These are phyloP conservation scores for Amphichorda felina DNA, from an alignment of 2,329 filamentous ascomycete species.

Conservation along the genomic window DNA sequence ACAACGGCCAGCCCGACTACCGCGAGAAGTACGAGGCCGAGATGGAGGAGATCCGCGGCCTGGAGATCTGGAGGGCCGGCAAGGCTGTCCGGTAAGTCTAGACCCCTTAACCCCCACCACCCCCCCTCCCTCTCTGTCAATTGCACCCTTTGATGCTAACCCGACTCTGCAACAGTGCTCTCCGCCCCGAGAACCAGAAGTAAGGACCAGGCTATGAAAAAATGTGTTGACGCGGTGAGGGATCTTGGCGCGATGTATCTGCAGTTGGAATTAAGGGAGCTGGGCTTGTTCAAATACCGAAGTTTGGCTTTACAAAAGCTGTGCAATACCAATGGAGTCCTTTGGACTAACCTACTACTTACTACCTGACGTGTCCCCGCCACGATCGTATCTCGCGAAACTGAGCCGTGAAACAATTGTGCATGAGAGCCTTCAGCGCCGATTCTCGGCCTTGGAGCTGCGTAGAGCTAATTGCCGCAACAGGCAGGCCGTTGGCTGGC, in stretches of 20 bases:
- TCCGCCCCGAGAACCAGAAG: conserved; percentile 81
- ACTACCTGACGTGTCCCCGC: no score
- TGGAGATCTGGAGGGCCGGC: conserved; percentile 98
- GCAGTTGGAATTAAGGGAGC: not conserved
- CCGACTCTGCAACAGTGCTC: conserved; percentile 35
- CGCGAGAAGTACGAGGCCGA: conserved; percentile 94
- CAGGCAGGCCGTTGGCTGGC: conserved; percentile 2
- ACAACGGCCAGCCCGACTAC: conserved; percentile 94
- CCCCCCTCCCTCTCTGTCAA: no score
- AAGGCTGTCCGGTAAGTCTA: conserved; percentile 76
- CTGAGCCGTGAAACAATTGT: no score
- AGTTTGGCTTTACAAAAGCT: conserved; percentile 2
- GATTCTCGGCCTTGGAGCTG: not conserved
- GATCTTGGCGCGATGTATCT: no score
- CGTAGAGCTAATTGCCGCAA: conserved; percentile 2
- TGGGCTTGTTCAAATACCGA: conserved; percentile 5
- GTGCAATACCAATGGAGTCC: conserved; percentile 3
- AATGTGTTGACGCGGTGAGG: no score
- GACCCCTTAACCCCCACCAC: not conserved
- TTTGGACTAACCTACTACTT: not conserved
- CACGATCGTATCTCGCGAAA: no score
- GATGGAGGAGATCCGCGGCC: conserved; percentile 94
- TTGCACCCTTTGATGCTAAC: conserved; percentile 8
- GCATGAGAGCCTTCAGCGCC: no score
- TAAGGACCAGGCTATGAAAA: conserved; percentile 24